Evolutionary conservation across 495 filamentous ascomycete species (phyloP), one percentile per base, ranked within the genome.

Genomic region (Lentithecium fluviatile): DNA sequence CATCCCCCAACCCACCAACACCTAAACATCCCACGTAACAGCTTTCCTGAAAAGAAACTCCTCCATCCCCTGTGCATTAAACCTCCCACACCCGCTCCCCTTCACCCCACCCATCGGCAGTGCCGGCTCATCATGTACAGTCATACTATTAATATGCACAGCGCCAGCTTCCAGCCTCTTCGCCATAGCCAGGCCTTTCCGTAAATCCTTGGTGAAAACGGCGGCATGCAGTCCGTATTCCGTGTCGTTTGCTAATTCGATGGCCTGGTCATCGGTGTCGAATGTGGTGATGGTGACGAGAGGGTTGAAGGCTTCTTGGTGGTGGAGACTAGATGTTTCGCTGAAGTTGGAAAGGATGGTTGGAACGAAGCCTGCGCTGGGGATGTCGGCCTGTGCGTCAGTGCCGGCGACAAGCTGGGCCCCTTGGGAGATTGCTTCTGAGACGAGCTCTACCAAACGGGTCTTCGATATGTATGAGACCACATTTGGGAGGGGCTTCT

Each of bases 221-320:
- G 73, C 69, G 7, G 70, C 73, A 26, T 46, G 51, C 5, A 75
- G 60, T 2, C 73, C 74, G 53, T 74, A 75, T 26, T 70, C 64
- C 13, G 70, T 73, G 50, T 69, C 66, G 56, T 74, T 73, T 20
- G 69, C 76, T 20, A 76, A 62, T 48, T 58, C 55, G 45, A 75
- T 62, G 11, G 66, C 68, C 52, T 73, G 56, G 6, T 29, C 48
- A 1, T 60, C 38, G n/a, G 34, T 52, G 21, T 66, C 52, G 25
- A 60, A 60, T 2, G 38, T 42, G 19, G 29, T 13, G 8, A 52
- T 13, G 2, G 57, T 4, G 20, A 91, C 88, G 1, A 84, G 85
- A 6, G 91, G 89, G 0, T 90, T 91, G 68, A 96, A 96, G 7
- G 81, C 86, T 75, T 96, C 91, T 19, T 81, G 84, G 65, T 81